Conservation (phyloP, 2,329 filamentous ascomycete species). For the Clonostachys solani region DNA sequence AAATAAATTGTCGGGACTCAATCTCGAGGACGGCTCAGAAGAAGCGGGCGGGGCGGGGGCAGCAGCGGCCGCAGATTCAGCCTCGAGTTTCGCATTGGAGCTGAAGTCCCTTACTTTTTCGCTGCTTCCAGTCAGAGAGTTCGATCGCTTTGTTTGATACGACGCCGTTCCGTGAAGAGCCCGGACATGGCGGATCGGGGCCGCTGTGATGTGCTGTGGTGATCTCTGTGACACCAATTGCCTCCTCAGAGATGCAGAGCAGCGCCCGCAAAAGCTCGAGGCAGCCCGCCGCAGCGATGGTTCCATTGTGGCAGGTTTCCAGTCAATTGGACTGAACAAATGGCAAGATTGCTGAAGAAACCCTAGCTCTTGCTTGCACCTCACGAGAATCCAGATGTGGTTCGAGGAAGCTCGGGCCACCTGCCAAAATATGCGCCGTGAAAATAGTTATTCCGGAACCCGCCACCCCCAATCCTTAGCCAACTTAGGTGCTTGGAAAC, state of each 20-base stretch:
- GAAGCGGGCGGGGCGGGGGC: not conserved
- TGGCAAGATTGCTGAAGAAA: too few relatives aligned
- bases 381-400: not conserved
- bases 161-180: conserved; percentile 17
- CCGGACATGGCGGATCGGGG: conserved; percentile 17
- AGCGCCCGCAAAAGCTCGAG: conserved; percentile 32
- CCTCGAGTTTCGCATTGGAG: conserved; percentile 14
- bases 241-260: conserved; percentile 25
- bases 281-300: conserved; percentile 31
- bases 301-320: conserved; percentile 23
- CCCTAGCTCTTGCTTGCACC: too few relatives aligned
- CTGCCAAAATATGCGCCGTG: conserved; percentile 17
- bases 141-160: conserved; percentile 13
- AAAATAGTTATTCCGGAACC: conserved; percentile 22
- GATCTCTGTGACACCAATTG: conserved; percentile 15
- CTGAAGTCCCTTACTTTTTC: conserved; percentile 18
- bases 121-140: conserved; percentile 1
- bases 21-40: not conserved
- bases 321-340: too few relatives aligned
- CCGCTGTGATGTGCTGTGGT: conserved; percentile 16
- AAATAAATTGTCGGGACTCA: conserved; percentile 74
- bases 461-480: too few relatives aligned
- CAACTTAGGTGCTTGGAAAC: too few relatives aligned
- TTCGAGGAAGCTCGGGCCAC: conserved; percentile 20
- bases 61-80: conserved; percentile 16